Conservation (phyloP, 331 rosid genomes). For the Prunus yedoensis region DNA sequence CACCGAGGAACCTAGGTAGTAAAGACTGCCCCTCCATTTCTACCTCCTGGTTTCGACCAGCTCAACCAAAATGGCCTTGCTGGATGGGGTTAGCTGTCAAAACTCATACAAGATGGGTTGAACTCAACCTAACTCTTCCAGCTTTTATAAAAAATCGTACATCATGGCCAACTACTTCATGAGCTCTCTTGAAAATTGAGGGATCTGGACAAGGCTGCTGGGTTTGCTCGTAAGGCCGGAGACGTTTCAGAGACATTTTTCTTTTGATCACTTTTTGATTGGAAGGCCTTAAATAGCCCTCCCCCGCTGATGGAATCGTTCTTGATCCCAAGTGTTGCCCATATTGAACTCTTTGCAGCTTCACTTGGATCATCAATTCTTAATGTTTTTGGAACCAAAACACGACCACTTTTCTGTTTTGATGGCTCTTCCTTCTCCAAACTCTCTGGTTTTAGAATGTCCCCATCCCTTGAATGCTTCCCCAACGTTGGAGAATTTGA, state of each 20-base stretch:
- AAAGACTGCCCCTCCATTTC: constrained; percentile 32
- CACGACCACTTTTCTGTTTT: constrained; percentile 51
- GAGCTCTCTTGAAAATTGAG: constrained; percentile 65
- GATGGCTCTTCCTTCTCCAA: constrained; percentile 39
- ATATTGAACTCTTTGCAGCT: constrained; percentile 89
- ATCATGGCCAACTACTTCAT: constrained; percentile 17
- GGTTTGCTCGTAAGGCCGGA: constrained; percentile 65
- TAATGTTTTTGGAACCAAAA: constrained; percentile 76
- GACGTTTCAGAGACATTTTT: constrained; percentile 41
- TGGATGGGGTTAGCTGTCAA: constrained; percentile 37
- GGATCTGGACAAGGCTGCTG: constrained; percentile 91
- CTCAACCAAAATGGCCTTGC: constrained; percentile 25
- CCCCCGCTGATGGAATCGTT: constrained; percentile 50
- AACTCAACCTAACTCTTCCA: constrained; percentile 21
- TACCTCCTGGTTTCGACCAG: constrained; percentile 4
- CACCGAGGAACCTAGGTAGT: constrained; percentile 28
- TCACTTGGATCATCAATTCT: constrained; percentile 76
- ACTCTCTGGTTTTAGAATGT: constrained; percentile 28
- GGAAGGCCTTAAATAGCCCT: constrained; percentile 66
- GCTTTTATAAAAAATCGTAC: neutral
- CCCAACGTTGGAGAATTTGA: constrained; percentile 55
- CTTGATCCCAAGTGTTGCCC: constrained; percentile 83
- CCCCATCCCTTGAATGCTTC: constrained; percentile 63
- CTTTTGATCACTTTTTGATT: constrained; percentile 41
- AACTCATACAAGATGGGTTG: constrained; percentile 27